These are phyloP conservation scores for Penicillium steckii DNA, from an alignment of 495 filamentous ascomycete species.

Conservation along the genomic window DNA sequence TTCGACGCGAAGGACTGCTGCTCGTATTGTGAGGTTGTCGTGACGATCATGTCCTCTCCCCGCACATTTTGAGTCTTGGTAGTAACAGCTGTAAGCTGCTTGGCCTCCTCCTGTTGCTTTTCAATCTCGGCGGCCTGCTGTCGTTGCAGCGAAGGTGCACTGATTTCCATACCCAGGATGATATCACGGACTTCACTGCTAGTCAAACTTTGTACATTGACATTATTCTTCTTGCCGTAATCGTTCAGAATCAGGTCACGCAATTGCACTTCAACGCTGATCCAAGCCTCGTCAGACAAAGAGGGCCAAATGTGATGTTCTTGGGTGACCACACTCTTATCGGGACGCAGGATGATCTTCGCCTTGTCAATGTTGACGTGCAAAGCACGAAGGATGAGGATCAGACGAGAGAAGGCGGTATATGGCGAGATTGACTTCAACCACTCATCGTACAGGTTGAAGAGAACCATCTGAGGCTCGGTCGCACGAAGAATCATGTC, in stretches of 20 bases:
- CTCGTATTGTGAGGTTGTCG: conserved; percentile 95
- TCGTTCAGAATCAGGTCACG: conserved; percentile 96
- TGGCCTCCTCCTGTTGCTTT: conserved; percentile 96
- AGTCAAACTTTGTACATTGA: conserved; percentile 95
- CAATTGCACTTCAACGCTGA: conserved; percentile 95
- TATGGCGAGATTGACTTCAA: conserved; percentile 97
- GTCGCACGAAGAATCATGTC: conserved; percentile 99
- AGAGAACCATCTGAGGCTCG: conserved; percentile 98
- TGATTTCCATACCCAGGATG: conserved; percentile 99
- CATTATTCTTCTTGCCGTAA: conserved; percentile 99
- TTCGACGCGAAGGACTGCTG: conserved; percentile 97
- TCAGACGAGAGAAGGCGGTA: conserved; percentile 94
- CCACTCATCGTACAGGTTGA: conserved; percentile 99
- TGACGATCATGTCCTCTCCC: conserved; percentile 97
- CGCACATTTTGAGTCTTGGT: conserved; percentile 98
- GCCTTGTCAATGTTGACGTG: conserved; percentile 99
- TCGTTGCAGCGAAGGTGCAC: conserved; percentile 94
- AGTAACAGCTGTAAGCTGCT: conserved; percentile 94
- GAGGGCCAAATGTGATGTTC: conserved; percentile 99
- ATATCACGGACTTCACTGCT: conserved; percentile 97
- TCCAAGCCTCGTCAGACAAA: conserved; percentile 95
- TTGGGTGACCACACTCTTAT: conserved; percentile 97
- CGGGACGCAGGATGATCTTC: conserved; percentile 93
- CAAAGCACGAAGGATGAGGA: conserved; percentile 91
- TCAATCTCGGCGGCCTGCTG: conserved; percentile 99